Base-by-base conservation (phyloP, 352 stramenopile genomes). In the Pythium utonaiense region DNA sequence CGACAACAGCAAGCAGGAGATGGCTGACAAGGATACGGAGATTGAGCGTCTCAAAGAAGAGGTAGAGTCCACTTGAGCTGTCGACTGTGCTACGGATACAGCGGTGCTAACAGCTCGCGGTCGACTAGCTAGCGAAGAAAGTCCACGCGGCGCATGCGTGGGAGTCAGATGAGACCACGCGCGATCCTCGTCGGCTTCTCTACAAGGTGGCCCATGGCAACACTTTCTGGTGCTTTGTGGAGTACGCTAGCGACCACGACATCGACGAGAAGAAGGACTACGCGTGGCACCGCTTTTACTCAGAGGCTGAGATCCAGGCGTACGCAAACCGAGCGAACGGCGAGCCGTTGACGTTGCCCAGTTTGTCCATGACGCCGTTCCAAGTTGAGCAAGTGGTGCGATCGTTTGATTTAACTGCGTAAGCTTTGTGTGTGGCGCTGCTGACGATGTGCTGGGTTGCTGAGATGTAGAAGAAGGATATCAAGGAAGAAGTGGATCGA, bases 1-100 rank as follows among this genome's bases (percentile, higher is more conserved):
- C 56, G 86, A 95, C 58, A 95, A 93, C 66, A 95, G 84, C 63
- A 92, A 93, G 54, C 78, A 89, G 57, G 83, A 93, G 30, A 56
- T 93, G 27, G 53, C 67, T 1, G 80, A 91, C 33, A 92, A 91
- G 42, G 82, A 90, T 27, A 62, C 65, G 3, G 62, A 56, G 25
- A 81, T 91, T 14, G 62, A 80, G 27, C 67, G 72, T 13, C 66
- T 89, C 12, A 75, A 72, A 2, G 64, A 72, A 47, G 71, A 91
- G 56, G 67, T 88, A 7, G 17, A 19, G 4, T 45, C 17, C 13
- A 17, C 9, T 40, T 10, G 33, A 13, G 9, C 13, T n/a, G 3
- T n/a, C 3, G 13, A 17, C 9, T 13, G 13, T 13, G 5, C 33
- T 40, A 40, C 17, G 33, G 13, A 17, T 40, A 17, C 13, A n/a